Conservation (phyloP, 2,329 filamentous ascomycete genomes). For the Penicillium sp. region DNA sequence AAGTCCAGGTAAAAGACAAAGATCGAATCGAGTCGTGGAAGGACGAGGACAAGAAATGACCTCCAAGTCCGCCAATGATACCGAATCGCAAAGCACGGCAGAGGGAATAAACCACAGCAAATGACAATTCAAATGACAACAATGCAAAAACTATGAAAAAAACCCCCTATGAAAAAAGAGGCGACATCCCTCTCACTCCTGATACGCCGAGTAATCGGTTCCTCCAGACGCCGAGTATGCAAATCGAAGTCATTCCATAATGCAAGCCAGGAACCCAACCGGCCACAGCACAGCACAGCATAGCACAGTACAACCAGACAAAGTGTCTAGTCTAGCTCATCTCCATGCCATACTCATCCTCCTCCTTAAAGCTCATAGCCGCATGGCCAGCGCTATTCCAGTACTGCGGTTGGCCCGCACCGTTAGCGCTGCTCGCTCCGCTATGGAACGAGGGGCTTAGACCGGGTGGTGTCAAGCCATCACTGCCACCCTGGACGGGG, state of each 20-base stretch:
- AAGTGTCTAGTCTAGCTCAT: constrained; percentile 44
- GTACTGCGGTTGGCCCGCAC: constrained; percentile 58
- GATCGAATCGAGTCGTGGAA: not conserved
- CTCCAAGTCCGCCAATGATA: not conserved
- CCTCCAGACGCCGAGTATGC: constrained; percentile 40
- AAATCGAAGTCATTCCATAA: constrained; percentile 32
- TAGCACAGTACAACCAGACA: not conserved
- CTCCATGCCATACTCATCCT: constrained; percentile 92
- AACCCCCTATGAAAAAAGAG: constrained; percentile 6
- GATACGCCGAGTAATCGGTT: constrained; percentile 26
- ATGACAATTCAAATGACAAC: constrained; percentile 24
- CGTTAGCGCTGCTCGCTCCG: constrained; percentile 68
- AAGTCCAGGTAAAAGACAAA: constrained; percentile 8
- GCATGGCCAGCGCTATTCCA: constrained; percentile 60
- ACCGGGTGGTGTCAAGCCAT: constrained; percentile 62
- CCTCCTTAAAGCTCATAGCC: constrained; percentile 83
- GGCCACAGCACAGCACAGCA: not conserved
- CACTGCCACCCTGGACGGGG: constrained; percentile 58
- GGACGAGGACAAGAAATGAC: not conserved
- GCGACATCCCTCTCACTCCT: constrained; percentile 24
- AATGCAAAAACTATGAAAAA: constrained; percentile 27
- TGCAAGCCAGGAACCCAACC: constrained; percentile 17
- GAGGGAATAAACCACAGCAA: not conserved
- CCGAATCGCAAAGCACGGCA: not conserved
- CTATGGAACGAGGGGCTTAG: constrained; percentile 75